Evolutionary conservation across 1,139 yeast species (phyloP), one percentile per base, ranked within the genome.

Genomic region (Petasospora rhodanensis): DNA sequence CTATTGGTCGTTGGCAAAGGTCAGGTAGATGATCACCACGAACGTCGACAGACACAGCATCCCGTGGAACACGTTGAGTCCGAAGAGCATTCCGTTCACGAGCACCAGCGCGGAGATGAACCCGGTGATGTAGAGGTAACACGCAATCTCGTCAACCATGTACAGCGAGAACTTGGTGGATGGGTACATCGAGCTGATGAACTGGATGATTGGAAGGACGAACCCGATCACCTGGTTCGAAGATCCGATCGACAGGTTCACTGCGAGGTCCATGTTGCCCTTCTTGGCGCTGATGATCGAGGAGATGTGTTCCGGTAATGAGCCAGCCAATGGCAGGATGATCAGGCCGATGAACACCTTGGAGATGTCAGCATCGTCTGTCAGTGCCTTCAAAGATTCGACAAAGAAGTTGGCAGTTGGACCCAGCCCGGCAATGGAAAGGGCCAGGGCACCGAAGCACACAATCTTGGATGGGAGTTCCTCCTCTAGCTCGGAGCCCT

Each of bases 371-470:
- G 43, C 42, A 22, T 35, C 42, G 21, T 47, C 51, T 2, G 50
- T 47, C 12, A 57, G 48, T 0, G 68, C 59, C 19, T 64, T 59
- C 19, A 69, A 41, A 2, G 75, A 72, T 34, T 67, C 74, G 20
- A 69, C 72, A 28, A 67, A 59, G 29, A 71, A 63, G 41, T 68
- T 69, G 2, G 73, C 70, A 28, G 40, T 32, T 13, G 52, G 49
- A 13, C 48, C 49, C 9, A 46, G 24, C 7, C 51, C 51, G 4
- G 51, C 50, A 22, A 46, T 41, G 14, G 46, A 37, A 7, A 47
- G 22, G 2, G 46, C 49, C 12, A 47, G 27, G 2, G 50, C 43
- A 32, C 48, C 48, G 29, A 45, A 47, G 29, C 50, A 47, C 7
- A 45, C 50, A 18, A 31, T 13, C 24, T 36, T 39, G 1, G 49